Percentiles rank a stretch among this genome's conserved stretches.
Conservation (phyloP, 257 asterid species). For the Ilex asprella region DNA sequence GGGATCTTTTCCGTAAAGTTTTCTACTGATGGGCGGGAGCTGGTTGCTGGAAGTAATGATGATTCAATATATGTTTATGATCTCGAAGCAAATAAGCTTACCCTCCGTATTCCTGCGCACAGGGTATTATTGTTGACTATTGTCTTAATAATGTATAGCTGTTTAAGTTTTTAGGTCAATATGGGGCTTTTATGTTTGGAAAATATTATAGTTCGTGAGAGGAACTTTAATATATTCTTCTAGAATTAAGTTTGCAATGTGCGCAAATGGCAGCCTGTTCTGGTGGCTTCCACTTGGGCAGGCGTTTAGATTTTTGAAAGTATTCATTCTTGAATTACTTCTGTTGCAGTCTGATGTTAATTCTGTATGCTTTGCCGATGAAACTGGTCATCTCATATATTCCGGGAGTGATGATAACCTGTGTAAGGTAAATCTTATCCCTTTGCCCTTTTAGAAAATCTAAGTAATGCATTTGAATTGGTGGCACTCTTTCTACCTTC, state of each 20-base stretch:
- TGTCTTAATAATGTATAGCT: conserved; percentile 3
- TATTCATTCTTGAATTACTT: background rate
- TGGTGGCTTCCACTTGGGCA: background rate
- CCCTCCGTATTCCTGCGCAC: conserved; percentile 83
- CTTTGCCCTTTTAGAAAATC: background rate
- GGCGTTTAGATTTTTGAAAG: background rate
- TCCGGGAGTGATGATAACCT: conserved; percentile 97
- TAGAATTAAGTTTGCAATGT: too few relatives aligned
- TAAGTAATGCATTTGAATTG: background rate
- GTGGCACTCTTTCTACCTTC: background rate
- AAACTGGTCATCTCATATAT: conserved; percentile 79
- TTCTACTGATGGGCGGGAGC: conserved; percentile 84
- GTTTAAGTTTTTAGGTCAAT: background rate
- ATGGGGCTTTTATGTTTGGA: too few relatives aligned
- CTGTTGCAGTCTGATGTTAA: conserved; percentile 88
- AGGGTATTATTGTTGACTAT: conserved; percentile 36
- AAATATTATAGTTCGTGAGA: too few relatives aligned
- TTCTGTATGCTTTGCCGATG: conserved; percentile 97
- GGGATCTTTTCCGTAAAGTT: conserved; percentile 93
- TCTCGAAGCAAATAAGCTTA: conserved; percentile 62
- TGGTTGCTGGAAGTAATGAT: conserved; percentile 81
- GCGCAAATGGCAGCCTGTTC: too few relatives aligned
- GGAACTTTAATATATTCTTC: too few relatives aligned
- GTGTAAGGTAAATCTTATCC: conserved; percentile 60
- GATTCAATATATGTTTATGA: conserved; percentile 79